These are phyloP conservation scores for Colletotrichum gloeosporioides DNA, from an alignment of 2,329 filamentous ascomycete genomes.

Conservation along the genomic window DNA sequence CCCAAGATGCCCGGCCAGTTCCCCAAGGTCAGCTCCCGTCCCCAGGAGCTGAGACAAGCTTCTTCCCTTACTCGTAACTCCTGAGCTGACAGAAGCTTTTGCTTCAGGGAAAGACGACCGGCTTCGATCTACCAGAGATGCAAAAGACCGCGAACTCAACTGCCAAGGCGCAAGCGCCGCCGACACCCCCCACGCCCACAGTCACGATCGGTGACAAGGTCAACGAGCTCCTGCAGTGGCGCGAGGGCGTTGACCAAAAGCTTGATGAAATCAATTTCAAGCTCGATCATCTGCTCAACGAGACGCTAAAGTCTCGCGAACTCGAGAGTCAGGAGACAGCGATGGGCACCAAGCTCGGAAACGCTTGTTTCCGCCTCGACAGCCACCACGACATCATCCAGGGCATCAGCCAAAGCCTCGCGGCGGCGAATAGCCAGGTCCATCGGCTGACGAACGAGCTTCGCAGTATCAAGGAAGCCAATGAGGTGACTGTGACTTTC, in stretches of 20 bases:
- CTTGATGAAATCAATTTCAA: background rate
- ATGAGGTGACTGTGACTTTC: slow-evolving; percentile 5
- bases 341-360: background rate
- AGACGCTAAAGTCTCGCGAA: background rate
- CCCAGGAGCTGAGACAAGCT: background rate
- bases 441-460: background rate
- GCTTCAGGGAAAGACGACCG: background rate
- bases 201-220: background rate
- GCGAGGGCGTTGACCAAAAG: background rate
- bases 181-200: background rate
- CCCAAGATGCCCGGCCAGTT: background rate
- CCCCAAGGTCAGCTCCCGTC: background rate
- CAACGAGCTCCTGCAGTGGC: background rate
- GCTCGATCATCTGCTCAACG: background rate
- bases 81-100: background rate
- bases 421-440: background rate
- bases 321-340: background rate
- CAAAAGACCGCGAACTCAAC: background rate
- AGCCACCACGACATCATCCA: background rate
- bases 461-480: background rate
- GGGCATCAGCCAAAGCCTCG: background rate
- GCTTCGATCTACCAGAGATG: background rate
- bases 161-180: background rate
- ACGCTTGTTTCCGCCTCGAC: background rate
- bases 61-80: background rate